phyloP scores from a whole-genome alignment of 2,329 filamentous ascomycete species.

The Pseudocercospora crystallina region DNA sequence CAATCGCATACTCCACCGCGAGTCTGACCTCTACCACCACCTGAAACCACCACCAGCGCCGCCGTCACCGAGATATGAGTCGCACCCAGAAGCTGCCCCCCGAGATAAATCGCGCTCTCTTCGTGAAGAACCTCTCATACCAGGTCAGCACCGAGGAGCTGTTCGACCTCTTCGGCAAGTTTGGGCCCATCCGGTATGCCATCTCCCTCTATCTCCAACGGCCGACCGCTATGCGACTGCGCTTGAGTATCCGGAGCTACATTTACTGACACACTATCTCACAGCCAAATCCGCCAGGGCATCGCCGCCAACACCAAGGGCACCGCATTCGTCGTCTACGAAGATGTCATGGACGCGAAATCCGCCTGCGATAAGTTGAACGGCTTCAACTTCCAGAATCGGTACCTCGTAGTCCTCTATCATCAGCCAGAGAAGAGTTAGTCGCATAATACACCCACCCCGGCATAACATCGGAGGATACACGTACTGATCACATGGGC shows the following conservation, averaged over 20 bases:
- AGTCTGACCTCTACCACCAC: too few species aligned
- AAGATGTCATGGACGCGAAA: conserved; percentile 98
- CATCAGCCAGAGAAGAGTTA: conserved; percentile 48
- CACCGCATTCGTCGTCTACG: conserved; percentile 98
- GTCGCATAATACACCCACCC: background rate
- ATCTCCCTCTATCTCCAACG: conserved; percentile 7
- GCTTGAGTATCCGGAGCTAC: too few species aligned
- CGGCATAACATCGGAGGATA: background rate
- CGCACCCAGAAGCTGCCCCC: conserved; percentile 94
- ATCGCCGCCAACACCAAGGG: conserved; percentile 97
- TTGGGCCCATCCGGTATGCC: conserved; percentile 86
- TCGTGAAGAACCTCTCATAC: conserved; percentile 99
- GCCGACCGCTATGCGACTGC: conserved; percentile 2
- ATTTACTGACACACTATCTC: conserved; percentile 10
- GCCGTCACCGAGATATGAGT: conserved; percentile 71
- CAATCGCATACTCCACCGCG: too few species aligned
- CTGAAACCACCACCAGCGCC: background rate
- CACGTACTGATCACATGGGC: conserved; percentile 10
- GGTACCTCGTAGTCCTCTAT: conserved; percentile 88
- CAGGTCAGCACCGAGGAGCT: conserved; percentile 98
- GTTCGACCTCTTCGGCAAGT: conserved; percentile 98
- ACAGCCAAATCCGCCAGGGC: conserved; percentile 94
- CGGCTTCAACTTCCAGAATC: conserved; percentile 99
- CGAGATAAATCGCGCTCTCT: conserved; percentile 99
- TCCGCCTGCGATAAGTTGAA: conserved; percentile 99